Percentiles rank a stretch among this genome's conserved stretches.
Conservation (phyloP, 1,284 basidiomycete species). For the Malassezia arunalokei region DNA sequence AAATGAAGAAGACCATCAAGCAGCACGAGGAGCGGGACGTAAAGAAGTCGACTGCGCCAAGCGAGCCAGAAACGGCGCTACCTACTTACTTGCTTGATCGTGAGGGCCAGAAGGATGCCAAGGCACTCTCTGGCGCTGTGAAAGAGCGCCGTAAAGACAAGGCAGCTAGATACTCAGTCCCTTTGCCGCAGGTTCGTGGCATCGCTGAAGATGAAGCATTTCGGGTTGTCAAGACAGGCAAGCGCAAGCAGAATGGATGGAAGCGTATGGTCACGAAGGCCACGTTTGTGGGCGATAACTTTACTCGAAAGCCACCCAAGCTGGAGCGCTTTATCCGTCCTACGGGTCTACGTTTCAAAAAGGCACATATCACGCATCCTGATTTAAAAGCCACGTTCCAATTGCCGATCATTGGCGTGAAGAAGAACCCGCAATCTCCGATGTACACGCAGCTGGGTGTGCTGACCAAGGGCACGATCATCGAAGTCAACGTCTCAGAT, state of each 20-base stretch:
- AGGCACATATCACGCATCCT: conserved; percentile 97
- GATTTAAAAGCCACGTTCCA: conserved; percentile 98
- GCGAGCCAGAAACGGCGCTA: conserved; percentile 37
- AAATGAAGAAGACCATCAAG: conserved; percentile 97
- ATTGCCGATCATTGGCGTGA: conserved; percentile 90
- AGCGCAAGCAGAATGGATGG: conserved; percentile 93
- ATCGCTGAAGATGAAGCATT: conserved; percentile 99
- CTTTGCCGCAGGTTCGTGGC: conserved; percentile 87
- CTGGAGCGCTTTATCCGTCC: conserved; percentile 96
- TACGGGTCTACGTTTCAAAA: conserved; percentile 93
- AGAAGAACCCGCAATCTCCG: conserved; percentile 98
- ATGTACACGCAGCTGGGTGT: conserved; percentile 83
- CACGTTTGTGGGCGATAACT: conserved; percentile 94
- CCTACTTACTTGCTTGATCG: conserved; percentile 83
- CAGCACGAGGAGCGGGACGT: conserved; percentile 97
- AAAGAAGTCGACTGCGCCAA: conserved; percentile 49
- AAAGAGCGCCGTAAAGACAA: conserved; percentile 99
- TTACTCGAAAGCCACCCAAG: conserved; percentile 96
- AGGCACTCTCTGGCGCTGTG: conserved; percentile 89
- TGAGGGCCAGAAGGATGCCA: conserved; percentile 92
- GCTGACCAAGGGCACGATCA: conserved; percentile 92
- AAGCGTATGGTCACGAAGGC: conserved; percentile 99
- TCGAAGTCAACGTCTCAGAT: conserved; percentile 74
- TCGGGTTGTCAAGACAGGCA: conserved; percentile 97
- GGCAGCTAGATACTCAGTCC: conserved; percentile 93